Base-by-base conservation (phyloP, 257 asterid genomes). In the Thymus quinquecostatus region DNA sequence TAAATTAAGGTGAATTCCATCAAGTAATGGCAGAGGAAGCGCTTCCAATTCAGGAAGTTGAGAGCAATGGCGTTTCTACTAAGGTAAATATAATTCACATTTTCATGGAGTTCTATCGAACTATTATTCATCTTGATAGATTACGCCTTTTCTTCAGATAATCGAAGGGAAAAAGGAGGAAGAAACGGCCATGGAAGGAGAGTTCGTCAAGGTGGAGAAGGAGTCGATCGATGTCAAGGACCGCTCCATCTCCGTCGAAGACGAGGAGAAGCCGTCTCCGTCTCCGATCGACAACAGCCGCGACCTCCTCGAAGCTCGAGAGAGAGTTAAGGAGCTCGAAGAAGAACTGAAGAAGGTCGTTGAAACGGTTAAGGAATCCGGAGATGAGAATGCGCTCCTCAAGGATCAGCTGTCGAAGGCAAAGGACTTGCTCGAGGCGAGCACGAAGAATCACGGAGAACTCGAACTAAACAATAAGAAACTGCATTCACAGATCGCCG, bases 191-290 rank as follows among this genome's bases (percentile, higher is more conserved):
- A 72, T 87, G 14, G 97, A 94, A 36, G 96, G 95, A 8, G 99
- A 86, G 64, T 89, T 94, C 83, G 84, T 94, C 1, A 94, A 91
- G 84, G 96, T 94, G 32, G 98, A 91, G 81, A 94, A 82, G 75
- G 95, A 90, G 72, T 53, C 84, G 0, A n/a, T 79, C 14, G 86
- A 75, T 36, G 71, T 59, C 11, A 88, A 81, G 80, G 80, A 77
- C 54, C 85, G 69, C 54, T 75, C 86, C 55, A 66, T 38, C 40
- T 62, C 21, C 40, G 71, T 49, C 38, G 82, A 74, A 36, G 85
- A 53, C 21, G 21, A 21, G 12, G 79, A 73, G 63, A 74, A 75
- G 57, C 69, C 82, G 48, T 11, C 83, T 43, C 76, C 64, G 66
- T 63, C 66, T 66, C 13, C 82, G 84, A 63, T 32, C 80, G 12